These are phyloP conservation scores for Marchantia polymorpha DNA, from an alignment of 225 moss, liverwort and hornwort species.

Conservation along the genomic window DNA sequence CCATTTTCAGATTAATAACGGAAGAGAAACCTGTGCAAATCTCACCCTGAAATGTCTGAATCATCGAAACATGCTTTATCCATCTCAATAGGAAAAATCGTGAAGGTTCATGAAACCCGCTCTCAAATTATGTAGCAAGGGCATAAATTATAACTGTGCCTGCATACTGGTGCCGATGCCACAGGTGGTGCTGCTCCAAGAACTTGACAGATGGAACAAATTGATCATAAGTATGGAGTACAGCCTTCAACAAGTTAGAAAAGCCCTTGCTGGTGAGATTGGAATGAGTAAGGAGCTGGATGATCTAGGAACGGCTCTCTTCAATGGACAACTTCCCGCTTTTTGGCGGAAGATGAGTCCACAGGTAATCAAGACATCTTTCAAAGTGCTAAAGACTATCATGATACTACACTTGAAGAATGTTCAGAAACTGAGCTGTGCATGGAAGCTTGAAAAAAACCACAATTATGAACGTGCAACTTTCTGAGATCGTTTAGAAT, in stretches of 20 bases:
- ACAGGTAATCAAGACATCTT: slow-evolving; percentile 42
- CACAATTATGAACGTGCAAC: neutral
- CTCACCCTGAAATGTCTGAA: neutral
- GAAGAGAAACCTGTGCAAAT: no score
- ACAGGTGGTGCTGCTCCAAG: slow-evolving; percentile 89
- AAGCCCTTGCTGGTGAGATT: slow-evolving; percentile 84
- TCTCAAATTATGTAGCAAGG: no score
- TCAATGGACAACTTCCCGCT: slow-evolving; percentile 77
- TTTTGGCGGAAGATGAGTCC: slow-evolving; percentile 84
- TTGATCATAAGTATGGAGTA: slow-evolving; percentile 57
- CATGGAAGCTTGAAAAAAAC: neutral
- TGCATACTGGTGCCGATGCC: neutral
- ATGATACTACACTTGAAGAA: no score
- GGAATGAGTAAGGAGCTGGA: slow-evolving; percentile 95
- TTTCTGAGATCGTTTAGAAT: neutral
- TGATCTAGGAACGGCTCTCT: slow-evolving; percentile 72
- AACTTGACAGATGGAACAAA: slow-evolving; percentile 79
- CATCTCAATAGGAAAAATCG: neutral
- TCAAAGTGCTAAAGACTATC: neutral
- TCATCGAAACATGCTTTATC: neutral
- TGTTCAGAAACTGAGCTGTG: neutral
- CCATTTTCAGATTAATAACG: neutral
- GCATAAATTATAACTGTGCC: neutral
- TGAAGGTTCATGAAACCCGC: no score
- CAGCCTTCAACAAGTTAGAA: slow-evolving; percentile 71